phyloP scores from a whole-genome alignment of 2,329 filamentous ascomycete genomes.

The Colletotrichum euphorbiae region DNA sequence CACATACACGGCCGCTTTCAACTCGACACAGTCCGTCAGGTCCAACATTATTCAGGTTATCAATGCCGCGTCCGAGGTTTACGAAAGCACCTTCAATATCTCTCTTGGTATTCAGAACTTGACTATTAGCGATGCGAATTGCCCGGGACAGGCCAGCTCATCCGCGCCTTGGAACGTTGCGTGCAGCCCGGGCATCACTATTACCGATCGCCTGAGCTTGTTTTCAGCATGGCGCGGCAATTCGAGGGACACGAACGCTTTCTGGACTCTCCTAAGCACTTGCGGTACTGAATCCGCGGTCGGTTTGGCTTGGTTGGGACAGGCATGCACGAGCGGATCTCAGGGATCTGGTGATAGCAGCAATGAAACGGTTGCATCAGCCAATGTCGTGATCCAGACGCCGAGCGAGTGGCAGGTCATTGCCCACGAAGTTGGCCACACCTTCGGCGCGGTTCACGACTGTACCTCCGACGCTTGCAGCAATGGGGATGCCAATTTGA shows the following conservation, averaged over 20 bases:
- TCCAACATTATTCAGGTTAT: constrained; percentile 85
- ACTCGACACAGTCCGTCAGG: constrained; percentile 71
- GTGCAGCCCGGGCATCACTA: constrained; percentile 72
- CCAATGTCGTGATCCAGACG: constrained; percentile 90
- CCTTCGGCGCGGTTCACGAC: constrained; percentile 95
- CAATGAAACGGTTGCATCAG: constrained; percentile 81
- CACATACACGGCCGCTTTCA: constrained; percentile 81
- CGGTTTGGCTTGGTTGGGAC: constrained; percentile 92
- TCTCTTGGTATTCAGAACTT: constrained; percentile 90
- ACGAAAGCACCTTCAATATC: constrained; percentile 94
- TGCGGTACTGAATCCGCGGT: constrained; percentile 88
- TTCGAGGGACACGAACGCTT: constrained; percentile 83
- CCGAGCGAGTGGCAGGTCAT: constrained; percentile 94
- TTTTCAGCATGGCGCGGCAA: constrained; percentile 91
- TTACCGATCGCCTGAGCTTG: constrained; percentile 83
- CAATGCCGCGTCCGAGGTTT: constrained; percentile 87
- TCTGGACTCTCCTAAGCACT: constrained; percentile 89
- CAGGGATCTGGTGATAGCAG: constrained; percentile 62
- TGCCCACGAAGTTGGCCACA: constrained; percentile 93
- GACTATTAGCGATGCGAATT: constrained; percentile 79
- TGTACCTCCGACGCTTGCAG: constrained; percentile 78
- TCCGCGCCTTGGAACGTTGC: constrained; percentile 86
- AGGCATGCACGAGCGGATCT: constrained; percentile 77
- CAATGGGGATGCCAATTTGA: constrained; percentile 64
- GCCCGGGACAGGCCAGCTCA: constrained; percentile 74